Conservation (phyloP, 2,329 filamentous ascomycete genomes). For the Fusarium graminum region DNA sequence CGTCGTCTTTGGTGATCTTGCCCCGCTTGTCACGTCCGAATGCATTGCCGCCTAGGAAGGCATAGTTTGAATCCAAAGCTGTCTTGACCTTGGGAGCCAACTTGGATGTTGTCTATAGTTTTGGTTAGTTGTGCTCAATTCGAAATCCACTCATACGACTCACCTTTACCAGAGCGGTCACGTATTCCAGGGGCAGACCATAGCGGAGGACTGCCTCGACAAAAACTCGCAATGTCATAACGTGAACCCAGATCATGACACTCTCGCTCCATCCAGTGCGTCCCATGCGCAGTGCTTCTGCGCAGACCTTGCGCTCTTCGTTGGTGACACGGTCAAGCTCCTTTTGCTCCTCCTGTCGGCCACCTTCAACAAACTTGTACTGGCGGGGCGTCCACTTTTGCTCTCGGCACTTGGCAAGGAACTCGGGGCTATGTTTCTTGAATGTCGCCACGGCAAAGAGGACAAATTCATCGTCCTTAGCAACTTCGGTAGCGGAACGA, state of each 20-base stretch:
- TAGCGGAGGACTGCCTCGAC: slow-evolving; percentile 98
- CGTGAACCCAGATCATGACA: slow-evolving; percentile 96
- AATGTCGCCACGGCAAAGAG: slow-evolving; percentile 92
- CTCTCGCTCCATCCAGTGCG: slow-evolving; percentile 96
- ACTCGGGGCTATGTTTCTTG: slow-evolving; percentile 90
- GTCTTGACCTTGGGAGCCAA: slow-evolving; percentile 80
- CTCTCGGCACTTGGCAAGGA: slow-evolving; percentile 91
- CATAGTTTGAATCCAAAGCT: slow-evolving; percentile 86
- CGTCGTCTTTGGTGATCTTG: slow-evolving; percentile 90
- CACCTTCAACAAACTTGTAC: slow-evolving; percentile 92
- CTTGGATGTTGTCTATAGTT: slow-evolving; percentile 81
- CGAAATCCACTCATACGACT: slow-evolving; percentile 48
- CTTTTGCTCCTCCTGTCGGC: slow-evolving; percentile 87
- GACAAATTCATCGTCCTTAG: slow-evolving; percentile 89
- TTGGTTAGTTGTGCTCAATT: slow-evolving; percentile 29
- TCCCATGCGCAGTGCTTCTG: slow-evolving; percentile 87
- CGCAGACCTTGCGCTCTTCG: slow-evolving; percentile 93
- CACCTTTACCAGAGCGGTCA: slow-evolving; percentile 88
- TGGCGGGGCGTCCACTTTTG: slow-evolving; percentile 95
- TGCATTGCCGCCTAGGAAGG: slow-evolving; percentile 93
- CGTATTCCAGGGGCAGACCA: slow-evolving; percentile 89
- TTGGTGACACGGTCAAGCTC: slow-evolving; percentile 85
- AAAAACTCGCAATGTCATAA: slow-evolving; percentile 90
- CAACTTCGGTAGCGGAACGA: slow-evolving; percentile 82
- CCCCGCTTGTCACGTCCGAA: slow-evolving; percentile 95